A percentile compares a stretch with the other conserved stretches of the same genome.
Conservation (phyloP, 768 basidiomycete genomes). For the Rhodosporidiobolus sp. region DNA sequence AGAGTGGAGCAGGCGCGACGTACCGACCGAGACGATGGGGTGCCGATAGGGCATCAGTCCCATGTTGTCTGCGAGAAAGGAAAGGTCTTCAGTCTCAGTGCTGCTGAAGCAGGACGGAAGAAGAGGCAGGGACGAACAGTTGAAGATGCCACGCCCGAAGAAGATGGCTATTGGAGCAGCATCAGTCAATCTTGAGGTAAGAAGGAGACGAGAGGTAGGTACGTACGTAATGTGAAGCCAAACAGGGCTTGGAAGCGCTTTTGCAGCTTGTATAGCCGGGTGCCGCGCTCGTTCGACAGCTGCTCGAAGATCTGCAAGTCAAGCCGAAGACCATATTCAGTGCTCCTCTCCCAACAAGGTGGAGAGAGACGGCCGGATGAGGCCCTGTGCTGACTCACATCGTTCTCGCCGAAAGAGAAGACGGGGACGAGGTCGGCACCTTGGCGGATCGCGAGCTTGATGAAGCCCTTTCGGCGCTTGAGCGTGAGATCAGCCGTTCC, state of each 20-base stretch:
- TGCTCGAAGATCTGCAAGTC: slow-evolving; percentile 80
- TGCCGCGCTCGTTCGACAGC: slow-evolving; percentile 92
- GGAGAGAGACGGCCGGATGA: neutral
- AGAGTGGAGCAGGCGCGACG: slow-evolving; percentile 51
- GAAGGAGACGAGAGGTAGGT: no score
- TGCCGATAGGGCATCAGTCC: slow-evolving; percentile 94
- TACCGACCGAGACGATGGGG: slow-evolving; percentile 91
- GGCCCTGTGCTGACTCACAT: slow-evolving; percentile 58
- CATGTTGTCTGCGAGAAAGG: slow-evolving; percentile 66
- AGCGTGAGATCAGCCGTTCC: slow-evolving; percentile 77
- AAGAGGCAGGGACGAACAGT: slow-evolving; percentile 61
- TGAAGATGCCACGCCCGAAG: slow-evolving; percentile 89
- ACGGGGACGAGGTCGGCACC: slow-evolving; percentile 95
- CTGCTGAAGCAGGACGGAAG: neutral
- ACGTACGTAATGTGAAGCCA: slow-evolving; percentile 76
- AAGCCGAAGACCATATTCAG: neutral
- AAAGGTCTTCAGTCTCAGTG: neutral
- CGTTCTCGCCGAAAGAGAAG: slow-evolving; percentile 98
- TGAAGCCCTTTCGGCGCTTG: slow-evolving; percentile 71
- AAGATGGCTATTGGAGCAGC: slow-evolving; percentile 61
- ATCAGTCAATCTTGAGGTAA: neutral
- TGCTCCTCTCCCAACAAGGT: neutral
- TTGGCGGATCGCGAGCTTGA: slow-evolving; percentile 86
- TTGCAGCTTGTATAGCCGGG: slow-evolving; percentile 77
- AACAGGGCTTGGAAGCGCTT: slow-evolving; percentile 87